These are phyloP conservation scores for Fusarium virguliforme DNA, from an alignment of 2,329 filamentous ascomycete species.

Conservation along the genomic window DNA sequence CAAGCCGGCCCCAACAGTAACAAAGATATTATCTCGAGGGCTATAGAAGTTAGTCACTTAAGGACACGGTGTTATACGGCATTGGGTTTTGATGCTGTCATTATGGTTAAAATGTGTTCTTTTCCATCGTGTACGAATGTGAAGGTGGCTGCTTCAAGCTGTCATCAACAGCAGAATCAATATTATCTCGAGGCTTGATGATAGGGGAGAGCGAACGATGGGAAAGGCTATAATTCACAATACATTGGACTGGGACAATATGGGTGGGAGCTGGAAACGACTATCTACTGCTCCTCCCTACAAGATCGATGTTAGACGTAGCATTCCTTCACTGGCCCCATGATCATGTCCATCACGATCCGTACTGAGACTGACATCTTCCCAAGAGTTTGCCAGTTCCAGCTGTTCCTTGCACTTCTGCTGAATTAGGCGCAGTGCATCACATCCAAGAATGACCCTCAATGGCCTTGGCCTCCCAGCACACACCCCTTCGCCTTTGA, in stretches of 20 bases:
- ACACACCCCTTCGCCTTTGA: conserved; percentile 50
- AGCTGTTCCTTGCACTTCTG: conserved; percentile 51
- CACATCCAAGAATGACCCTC: conserved; percentile 53
- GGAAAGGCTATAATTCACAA: no score
- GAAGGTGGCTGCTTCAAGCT: no score
- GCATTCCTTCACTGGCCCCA: neutral
- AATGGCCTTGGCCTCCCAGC: conserved; percentile 46
- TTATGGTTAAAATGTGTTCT: no score
- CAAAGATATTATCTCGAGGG: no score
- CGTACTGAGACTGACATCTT: conserved; percentile 45
- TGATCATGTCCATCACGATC: conserved; percentile 38
- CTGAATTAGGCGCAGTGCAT: conserved; percentile 46
- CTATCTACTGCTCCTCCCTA: neutral
- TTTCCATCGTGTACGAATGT: no score
- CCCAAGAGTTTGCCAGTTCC: conserved; percentile 46
- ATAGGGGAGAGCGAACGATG: no score
- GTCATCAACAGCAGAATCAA: no score
- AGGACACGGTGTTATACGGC: no score
- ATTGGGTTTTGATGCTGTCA: no score
- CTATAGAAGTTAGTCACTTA: no score
- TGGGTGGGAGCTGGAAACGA: neutral
- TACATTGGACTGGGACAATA: neutral
- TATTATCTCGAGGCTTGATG: no score
- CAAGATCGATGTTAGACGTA: conserved; percentile 2
- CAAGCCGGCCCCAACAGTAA: neutral